Evolutionary conservation across 306 rosid species (phyloP).

Genomic region (Citrullus mucosospermus): DNA sequence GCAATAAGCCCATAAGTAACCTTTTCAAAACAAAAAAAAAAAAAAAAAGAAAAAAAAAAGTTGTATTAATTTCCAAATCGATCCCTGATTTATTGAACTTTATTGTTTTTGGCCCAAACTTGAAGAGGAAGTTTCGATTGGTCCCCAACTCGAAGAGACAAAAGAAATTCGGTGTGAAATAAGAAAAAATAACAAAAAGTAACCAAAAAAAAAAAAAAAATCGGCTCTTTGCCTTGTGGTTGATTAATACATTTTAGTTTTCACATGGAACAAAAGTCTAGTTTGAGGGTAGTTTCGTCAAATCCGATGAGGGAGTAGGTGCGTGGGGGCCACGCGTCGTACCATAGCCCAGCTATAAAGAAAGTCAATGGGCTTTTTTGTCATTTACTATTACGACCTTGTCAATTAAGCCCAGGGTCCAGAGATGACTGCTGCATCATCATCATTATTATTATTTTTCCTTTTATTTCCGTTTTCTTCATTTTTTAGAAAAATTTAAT

Average conservation of each 20-base stretch:
- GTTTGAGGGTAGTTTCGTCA: not conserved
- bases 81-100: not conserved
- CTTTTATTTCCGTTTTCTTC: not conserved
- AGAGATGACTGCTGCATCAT: not conserved
- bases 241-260: not conserved
- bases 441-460: too few species aligned
- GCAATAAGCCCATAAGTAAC: not conserved
- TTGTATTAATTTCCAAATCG: not conserved
- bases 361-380: not conserved
- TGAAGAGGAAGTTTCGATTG: not conserved
- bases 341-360: not conserved
- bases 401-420: not conserved
- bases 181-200: not conserved
- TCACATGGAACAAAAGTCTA: not conserved
- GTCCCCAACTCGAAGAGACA: not conserved
- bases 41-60: not conserved
- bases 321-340: not conserved
- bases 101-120: not conserved
- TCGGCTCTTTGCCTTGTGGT: not conserved
- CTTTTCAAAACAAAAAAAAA: not conserved
- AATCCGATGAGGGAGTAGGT: not conserved
- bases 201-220: too few species aligned
- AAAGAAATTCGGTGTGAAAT: not conserved
- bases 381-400: not conserved
- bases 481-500: not conserved